Evolutionary conservation across 768 basidiomycete species (phyloP).

Genomic region (Mycena vulgaris): DNA sequence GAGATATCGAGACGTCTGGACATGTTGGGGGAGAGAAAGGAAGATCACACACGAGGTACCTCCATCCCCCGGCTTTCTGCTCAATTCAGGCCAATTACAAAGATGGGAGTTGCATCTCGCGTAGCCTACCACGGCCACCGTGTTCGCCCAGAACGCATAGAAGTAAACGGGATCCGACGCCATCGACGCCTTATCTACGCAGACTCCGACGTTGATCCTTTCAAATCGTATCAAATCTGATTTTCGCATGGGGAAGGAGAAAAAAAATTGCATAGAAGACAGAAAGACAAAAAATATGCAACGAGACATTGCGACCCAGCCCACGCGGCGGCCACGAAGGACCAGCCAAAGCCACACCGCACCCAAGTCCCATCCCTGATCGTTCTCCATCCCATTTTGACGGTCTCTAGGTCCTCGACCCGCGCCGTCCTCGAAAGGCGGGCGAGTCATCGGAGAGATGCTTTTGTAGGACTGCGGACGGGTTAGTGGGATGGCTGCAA

Average conservation of each 20-base stretch:
- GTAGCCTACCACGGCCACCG: background rate
- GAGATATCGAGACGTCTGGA: slow-evolving; percentile 83
- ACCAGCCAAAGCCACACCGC: slow-evolving; percentile 72
- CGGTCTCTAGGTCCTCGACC: slow-evolving; percentile 93
- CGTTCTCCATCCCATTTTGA: slow-evolving; percentile 84
- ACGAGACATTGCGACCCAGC: slow-evolving; percentile 91
- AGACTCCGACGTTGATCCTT: slow-evolving; percentile 19
- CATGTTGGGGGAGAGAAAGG: slow-evolving; percentile 57
- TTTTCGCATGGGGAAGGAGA: slow-evolving; percentile 11
- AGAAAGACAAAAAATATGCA: slow-evolving; percentile 69
- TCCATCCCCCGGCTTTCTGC: slow-evolving; percentile 25
- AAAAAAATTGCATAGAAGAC: slow-evolving; percentile 25
- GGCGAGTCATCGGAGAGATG: slow-evolving; percentile 90
- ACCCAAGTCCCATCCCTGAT: slow-evolving; percentile 88
- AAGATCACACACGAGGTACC: slow-evolving; percentile 36
- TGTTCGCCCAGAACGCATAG: too few species aligned
- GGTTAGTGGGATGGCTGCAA: background rate
- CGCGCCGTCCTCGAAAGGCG: slow-evolving; percentile 77
- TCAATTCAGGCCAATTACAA: too few species aligned
- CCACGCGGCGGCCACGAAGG: slow-evolving; percentile 81
- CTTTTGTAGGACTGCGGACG: slow-evolving; percentile 79
- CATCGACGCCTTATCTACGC: background rate
- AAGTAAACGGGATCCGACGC: too few species aligned
- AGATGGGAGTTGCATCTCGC: too few species aligned
- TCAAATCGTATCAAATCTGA: slow-evolving; percentile 21